Evolutionary conservation across 441 rosid species (phyloP).

Genomic region (Capsella rubella): DNA sequence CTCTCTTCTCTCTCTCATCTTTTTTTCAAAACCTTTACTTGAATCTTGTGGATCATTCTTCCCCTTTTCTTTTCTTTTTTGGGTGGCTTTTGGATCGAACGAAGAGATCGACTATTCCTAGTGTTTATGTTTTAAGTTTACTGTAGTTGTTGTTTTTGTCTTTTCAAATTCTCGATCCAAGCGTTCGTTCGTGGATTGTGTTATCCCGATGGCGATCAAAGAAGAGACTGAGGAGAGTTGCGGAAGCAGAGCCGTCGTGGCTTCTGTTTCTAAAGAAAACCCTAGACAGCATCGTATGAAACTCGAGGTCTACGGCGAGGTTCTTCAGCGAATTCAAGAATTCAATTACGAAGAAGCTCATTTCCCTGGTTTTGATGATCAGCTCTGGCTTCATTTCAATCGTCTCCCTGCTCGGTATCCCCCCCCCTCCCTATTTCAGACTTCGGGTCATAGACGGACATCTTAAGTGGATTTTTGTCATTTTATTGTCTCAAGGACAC

Average conservation of each 20-base stretch:
- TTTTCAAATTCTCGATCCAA: not conserved
- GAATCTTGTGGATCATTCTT: slow-evolving; percentile 45
- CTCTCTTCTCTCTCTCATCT: slow-evolving; percentile 2
- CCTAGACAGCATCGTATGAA: slow-evolving; percentile 77
- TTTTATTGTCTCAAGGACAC: not conserved
- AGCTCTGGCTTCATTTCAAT: slow-evolving; percentile 96
- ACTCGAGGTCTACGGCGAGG: slow-evolving; percentile 83
- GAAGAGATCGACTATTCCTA: slow-evolving; percentile 5
- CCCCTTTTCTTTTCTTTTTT: not conserved
- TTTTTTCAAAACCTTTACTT: not conserved
- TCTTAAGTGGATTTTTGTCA: not conserved
- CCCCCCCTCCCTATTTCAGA: no score
- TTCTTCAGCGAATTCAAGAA: slow-evolving; percentile 73
- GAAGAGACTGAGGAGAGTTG: slow-evolving; percentile 93
- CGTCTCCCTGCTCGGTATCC: slow-evolving; percentile 87
- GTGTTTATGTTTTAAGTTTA: slow-evolving; percentile 10
- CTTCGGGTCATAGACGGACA: no score
- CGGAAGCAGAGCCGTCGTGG: slow-evolving; percentile 74
- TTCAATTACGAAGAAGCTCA: slow-evolving; percentile 71
- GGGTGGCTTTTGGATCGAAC: slow-evolving; percentile 23
- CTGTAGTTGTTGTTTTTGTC: not conserved
- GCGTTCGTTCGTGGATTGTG: not conserved
- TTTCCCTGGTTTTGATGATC: slow-evolving; percentile 80
- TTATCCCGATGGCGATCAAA: slow-evolving; percentile 64
- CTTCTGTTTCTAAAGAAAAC: slow-evolving; percentile 55